A percentile compares a stretch with the other conserved stretches of the same genome.
Conservation (phyloP, 2,329 filamentous ascomycete genomes). For the Pestalotiopsis sp. region DNA sequence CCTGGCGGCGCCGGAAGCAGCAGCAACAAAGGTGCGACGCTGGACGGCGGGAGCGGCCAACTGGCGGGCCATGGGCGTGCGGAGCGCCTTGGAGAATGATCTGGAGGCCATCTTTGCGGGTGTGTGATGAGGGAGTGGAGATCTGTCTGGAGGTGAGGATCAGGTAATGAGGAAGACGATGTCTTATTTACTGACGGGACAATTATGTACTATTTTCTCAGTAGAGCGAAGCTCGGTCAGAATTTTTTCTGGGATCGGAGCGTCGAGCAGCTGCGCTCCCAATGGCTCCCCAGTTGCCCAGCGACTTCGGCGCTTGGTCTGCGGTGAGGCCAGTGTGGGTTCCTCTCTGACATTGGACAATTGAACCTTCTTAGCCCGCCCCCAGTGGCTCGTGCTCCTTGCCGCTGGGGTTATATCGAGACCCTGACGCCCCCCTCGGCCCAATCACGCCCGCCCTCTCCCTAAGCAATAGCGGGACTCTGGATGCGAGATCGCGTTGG, state of each 20-base stretch:
- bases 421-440: background rate
- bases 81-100: constrained; percentile 70
- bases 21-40: constrained; percentile 65
- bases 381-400: background rate
- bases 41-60: constrained; percentile 61
- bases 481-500: background rate
- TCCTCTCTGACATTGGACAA: background rate
- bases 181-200: background rate
- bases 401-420: background rate
- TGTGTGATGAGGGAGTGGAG: constrained; percentile 25
- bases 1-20: constrained; percentile 59
- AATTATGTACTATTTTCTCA: constrained; percentile 10
- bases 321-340: background rate
- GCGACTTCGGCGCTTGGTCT: constrained; percentile 10
- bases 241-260: constrained; percentile 12
- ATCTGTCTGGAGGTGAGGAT: constrained; percentile 23
- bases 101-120: constrained; percentile 72
- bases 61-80: constrained; percentile 65
- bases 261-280: constrained; percentile 9
- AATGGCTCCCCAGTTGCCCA: constrained; percentile 2
- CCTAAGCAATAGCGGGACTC: background rate
- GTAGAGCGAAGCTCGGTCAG: constrained; percentile 3
- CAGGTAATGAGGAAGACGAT: constrained; percentile 18
- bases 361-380: background rate
- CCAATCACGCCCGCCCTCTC: background rate